phyloP scores from a whole-genome alignment of 371 early-diverging fungal genomes.

The Nematocida minor region DNA sequence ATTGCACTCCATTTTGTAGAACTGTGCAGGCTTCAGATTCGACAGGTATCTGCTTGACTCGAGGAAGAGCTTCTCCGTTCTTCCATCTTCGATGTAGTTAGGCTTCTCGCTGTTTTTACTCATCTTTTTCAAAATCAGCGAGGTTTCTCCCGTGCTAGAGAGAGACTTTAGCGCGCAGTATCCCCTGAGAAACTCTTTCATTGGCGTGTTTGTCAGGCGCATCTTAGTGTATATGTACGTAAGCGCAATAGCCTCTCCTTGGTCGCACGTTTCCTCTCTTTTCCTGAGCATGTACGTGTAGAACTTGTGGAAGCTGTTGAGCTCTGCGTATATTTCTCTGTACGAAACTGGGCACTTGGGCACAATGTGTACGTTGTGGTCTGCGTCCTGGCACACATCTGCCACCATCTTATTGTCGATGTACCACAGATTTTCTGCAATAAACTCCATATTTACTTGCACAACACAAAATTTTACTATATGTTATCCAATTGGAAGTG shows the following conservation, averaged over 20 bases:
- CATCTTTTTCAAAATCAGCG: not conserved
- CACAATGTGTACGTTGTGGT: not conserved
- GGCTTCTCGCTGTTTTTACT: not conserved
- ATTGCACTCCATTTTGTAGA: conserved; percentile 8
- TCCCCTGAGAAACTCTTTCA: conserved; percentile 18
- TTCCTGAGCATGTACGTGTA: conserved; percentile 4
- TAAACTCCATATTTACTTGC: conserved; percentile 33
- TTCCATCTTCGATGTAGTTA: not conserved
- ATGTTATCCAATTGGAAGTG: conserved; percentile 51
- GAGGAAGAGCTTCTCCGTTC: not conserved
- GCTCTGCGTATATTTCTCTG: not conserved
- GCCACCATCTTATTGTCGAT: conserved; percentile 8
- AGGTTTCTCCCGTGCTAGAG: not conserved
- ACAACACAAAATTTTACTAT: conserved; percentile 30
- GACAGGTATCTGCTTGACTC: not conserved
- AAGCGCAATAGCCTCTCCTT: not conserved
- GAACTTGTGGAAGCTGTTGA: conserved; percentile 8
- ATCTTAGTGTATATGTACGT: not conserved
- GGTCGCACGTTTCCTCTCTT: not conserved
- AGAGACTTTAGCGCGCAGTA: conserved; percentile 8
- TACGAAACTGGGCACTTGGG: conserved; percentile 8
- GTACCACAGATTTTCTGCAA: conserved; percentile 28
- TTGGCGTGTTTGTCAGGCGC: not conserved
- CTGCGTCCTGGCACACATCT: conserved; percentile 18
- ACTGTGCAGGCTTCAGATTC: not conserved